Percentiles rank a stretch among this genome's conserved stretches.
Conservation (phyloP, 2,329 filamentous ascomycete species). For the Diaporthe vexans region DNA sequence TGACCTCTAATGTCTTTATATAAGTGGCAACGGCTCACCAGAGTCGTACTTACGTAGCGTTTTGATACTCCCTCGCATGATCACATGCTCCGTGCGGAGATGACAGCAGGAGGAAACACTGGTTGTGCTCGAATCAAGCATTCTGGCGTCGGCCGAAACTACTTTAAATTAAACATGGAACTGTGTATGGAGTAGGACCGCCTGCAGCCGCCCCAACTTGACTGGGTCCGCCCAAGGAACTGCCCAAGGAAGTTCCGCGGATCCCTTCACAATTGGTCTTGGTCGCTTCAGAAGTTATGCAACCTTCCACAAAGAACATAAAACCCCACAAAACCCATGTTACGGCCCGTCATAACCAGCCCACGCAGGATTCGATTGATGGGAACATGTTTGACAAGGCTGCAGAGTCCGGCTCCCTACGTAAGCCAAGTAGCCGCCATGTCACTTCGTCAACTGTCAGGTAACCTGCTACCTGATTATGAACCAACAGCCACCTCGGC, state of each 20-base stretch:
- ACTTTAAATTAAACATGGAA: background rate
- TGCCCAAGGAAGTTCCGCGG: background rate
- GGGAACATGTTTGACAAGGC: background rate
- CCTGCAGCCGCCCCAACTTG: background rate
- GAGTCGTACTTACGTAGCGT: too few species aligned
- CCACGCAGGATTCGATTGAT: background rate
- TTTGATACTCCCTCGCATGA: background rate
- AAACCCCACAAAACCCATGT: background rate
- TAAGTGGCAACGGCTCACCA: too few species aligned
- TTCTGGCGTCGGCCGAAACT: slow-evolving; percentile 2
- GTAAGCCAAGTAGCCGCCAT: slow-evolving; percentile 8
- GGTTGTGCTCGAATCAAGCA: background rate
- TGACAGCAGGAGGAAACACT: background rate
- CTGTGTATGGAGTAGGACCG: slow-evolving; percentile 8
- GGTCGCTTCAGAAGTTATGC: background rate
- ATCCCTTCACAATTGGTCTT: background rate
- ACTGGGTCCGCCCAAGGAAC: background rate
- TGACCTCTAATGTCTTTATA: background rate
- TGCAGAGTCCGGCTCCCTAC: background rate
- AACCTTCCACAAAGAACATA: background rate
- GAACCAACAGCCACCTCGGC: background rate
- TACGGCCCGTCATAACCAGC: background rate
- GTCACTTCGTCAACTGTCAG: too few species aligned
- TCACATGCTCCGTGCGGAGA: slow-evolving; percentile 9
- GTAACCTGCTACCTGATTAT: too few species aligned